Percentiles rank a stretch among this genome's conserved stretches.
Evolutionary conservation across 1,284 basidiomycete species (phyloP).

Genomic region (Fomes fomentarius): DNA sequence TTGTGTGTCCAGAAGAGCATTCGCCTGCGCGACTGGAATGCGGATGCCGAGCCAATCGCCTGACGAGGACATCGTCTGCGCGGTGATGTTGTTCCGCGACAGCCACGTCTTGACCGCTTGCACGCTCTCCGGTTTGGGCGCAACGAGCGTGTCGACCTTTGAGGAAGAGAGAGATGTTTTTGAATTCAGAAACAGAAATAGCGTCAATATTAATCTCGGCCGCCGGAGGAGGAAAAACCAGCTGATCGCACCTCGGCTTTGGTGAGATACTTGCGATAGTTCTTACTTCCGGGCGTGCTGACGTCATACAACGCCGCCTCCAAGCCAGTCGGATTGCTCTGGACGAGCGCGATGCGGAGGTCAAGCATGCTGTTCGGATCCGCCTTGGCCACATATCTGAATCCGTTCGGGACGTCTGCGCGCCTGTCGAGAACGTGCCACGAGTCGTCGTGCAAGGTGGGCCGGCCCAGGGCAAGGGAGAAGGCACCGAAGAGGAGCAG

Average conservation of each 20-base stretch:
- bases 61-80: constrained; percentile 31
- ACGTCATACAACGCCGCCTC: constrained; percentile 31
- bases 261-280: constrained; percentile 34
- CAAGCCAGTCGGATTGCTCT: constrained; percentile 35
- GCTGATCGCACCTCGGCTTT: constrained; percentile 3
- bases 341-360: constrained; percentile 43
- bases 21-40: constrained; percentile 36
- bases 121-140: constrained; percentile 28
- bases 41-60: constrained; percentile 24
- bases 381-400: constrained; percentile 38
- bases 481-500: constrained; percentile 18
- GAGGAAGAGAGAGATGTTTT: neutral
- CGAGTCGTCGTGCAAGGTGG: constrained; percentile 16
- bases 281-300: constrained; percentile 33
- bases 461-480: constrained; percentile 18
- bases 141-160: neutral
- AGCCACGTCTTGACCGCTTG: constrained; percentile 41
- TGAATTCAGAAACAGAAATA: too few relatives aligned
- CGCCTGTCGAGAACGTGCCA: constrained; percentile 31
- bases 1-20: constrained; percentile 38
- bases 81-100: constrained; percentile 35
- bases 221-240: too few relatives aligned
- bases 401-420: constrained; percentile 28
- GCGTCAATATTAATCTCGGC: too few relatives aligned
- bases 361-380: constrained; percentile 48